A percentile compares a stretch with the other conserved stretches of the same genome.
Conservation (phyloP, 306 rosid genomes). For the Cicer chorassanicum region DNA sequence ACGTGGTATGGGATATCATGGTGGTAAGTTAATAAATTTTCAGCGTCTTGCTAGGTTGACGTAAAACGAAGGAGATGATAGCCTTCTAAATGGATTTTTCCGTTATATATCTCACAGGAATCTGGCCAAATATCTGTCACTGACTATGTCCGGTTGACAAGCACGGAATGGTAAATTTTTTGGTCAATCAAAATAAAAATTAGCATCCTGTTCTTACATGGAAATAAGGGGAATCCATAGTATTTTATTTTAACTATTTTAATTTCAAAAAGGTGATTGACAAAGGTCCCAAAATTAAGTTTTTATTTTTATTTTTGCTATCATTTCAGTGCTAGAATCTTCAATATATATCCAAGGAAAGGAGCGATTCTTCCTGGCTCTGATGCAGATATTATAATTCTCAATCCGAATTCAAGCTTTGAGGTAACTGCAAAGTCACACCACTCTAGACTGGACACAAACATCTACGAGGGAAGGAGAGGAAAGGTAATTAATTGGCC, state of each 20-base stretch:
- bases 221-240: slow-evolving; percentile 13
- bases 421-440: slow-evolving; percentile 79
- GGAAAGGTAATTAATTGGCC: slow-evolving; percentile 66
- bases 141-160: slow-evolving; percentile 85
- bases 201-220: slow-evolving; percentile 26
- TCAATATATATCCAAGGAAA: slow-evolving; percentile 90
- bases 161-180: slow-evolving; percentile 79
- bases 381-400: slow-evolving; percentile 94
- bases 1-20: slow-evolving; percentile 87
- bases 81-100: slow-evolving; percentile 34
- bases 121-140: slow-evolving; percentile 86
- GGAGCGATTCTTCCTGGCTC: slow-evolving; percentile 70
- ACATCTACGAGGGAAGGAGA: slow-evolving; percentile 84
- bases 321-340: slow-evolving; percentile 79
- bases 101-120: slow-evolving; percentile 59
- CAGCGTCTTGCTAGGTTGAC: slow-evolving; percentile 10
- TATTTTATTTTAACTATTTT: background rate
- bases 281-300: slow-evolving; percentile 36
- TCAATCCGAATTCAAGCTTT: slow-evolving; percentile 85
- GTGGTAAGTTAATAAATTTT: slow-evolving; percentile 69
- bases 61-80: slow-evolving; percentile 32
- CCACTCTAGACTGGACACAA: slow-evolving; percentile 83
- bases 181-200: slow-evolving; percentile 24
- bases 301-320: slow-evolving; percentile 18
- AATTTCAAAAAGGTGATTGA: background rate